These are phyloP conservation scores for Penicillium egyptiacum DNA, from an alignment of 495 filamentous ascomycete genomes.

Conservation along the genomic window DNA sequence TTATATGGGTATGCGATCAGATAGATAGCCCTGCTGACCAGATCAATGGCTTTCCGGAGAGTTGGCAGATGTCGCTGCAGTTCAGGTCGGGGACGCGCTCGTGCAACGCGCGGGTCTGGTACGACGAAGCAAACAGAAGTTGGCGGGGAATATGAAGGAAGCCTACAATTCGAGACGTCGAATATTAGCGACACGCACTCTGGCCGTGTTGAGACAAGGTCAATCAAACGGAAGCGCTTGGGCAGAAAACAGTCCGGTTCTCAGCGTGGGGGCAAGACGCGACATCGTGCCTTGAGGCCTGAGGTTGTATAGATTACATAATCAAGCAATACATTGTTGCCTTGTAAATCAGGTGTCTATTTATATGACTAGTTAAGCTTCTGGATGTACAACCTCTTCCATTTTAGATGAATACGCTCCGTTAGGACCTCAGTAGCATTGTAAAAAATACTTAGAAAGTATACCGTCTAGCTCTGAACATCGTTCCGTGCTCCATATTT, in stretches of 20 bases:
- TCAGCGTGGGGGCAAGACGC: conserved; percentile 14
- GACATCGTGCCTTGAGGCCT: conserved; percentile 14
- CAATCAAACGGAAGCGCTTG: conserved; percentile 4
- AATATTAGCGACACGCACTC: conserved; percentile 2
- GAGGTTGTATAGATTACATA: conserved; percentile 4
- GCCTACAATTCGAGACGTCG: neutral
- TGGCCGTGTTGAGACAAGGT: neutral
- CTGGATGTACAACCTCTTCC: too few relatives aligned
- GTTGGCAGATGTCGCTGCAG: conserved; percentile 9
- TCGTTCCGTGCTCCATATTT: too few relatives aligned
- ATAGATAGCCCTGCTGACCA: neutral
- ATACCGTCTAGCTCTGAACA: too few relatives aligned
- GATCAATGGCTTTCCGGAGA: neutral
- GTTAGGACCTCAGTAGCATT: too few relatives aligned
- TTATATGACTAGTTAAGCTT: too few relatives aligned
- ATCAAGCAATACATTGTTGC: neutral
- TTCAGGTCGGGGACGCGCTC: conserved; percentile 28
- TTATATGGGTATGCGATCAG: neutral
- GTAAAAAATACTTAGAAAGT: too few relatives aligned
- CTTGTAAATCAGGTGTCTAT: neutral
- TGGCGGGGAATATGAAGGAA: neutral
- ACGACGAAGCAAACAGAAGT: conserved; percentile 19
- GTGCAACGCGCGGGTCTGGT: conserved; percentile 29
- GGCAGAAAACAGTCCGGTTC: conserved; percentile 4
- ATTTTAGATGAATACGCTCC: neutral